phyloP scores from a whole-genome alignment of 116 monocot genomes.

The Cymodocea nodosa region DNA sequence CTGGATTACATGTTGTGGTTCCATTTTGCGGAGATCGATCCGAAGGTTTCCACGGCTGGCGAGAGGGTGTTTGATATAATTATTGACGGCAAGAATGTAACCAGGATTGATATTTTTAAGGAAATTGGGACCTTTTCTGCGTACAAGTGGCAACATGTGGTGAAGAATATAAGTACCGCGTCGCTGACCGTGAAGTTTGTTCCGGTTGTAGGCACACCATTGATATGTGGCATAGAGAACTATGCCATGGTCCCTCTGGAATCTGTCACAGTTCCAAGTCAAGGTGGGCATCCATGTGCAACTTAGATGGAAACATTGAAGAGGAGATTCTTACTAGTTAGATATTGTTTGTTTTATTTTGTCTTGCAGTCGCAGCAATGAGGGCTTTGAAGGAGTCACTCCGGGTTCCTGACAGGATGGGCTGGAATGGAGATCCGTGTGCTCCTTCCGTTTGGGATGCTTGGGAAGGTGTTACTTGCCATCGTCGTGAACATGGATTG shows the following conservation, averaged over 20 bases:
- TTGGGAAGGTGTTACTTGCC: slow-evolving; percentile 98
- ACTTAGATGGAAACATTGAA: neutral
- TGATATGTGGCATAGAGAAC: slow-evolving; percentile 80
- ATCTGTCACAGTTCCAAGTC: slow-evolving; percentile 41
- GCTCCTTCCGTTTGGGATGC: slow-evolving; percentile 91
- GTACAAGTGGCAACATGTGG: slow-evolving; percentile 59
- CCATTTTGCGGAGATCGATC: slow-evolving; percentile 93
- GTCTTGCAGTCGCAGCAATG: slow-evolving; percentile 54
- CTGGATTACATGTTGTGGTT: slow-evolving; percentile 89
- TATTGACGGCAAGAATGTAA: slow-evolving; percentile 36
- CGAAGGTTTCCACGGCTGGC: slow-evolving; percentile 36
- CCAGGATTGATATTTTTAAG: slow-evolving; percentile 65
- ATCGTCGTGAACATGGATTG: slow-evolving; percentile 27
- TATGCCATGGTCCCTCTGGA: slow-evolving; percentile 88
- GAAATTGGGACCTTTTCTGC: slow-evolving; percentile 70
- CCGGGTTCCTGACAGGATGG: slow-evolving; percentile 81
- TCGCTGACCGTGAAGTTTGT: slow-evolving; percentile 61
- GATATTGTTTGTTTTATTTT: neutral
- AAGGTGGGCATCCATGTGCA: slow-evolving; percentile 33
- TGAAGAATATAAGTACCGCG: slow-evolving; percentile 47
- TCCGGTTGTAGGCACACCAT: slow-evolving; percentile 55
- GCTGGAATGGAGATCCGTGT: slow-evolving; percentile 99
- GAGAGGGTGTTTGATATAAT: slow-evolving; percentile 81
- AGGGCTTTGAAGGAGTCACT: slow-evolving; percentile 76
- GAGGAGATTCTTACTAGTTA: neutral